Conservation (phyloP, 164 flowering plant genomes). For the Chloranthus sessilifolius region DNA sequence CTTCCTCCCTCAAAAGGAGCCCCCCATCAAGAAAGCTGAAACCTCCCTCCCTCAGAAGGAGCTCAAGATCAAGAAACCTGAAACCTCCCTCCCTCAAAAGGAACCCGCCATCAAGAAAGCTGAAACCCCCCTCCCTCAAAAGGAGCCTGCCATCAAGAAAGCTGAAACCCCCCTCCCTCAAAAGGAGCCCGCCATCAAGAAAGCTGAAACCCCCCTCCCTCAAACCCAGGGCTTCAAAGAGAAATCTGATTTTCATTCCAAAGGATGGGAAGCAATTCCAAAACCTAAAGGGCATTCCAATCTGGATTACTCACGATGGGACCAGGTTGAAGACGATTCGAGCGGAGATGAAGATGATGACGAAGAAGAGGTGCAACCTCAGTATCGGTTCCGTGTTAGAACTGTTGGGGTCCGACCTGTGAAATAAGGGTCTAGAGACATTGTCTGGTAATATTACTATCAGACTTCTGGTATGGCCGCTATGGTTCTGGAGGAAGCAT, state of each 20-base stretch:
- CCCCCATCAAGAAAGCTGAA: no score
- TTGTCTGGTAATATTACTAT: no score
- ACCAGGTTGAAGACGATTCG: conserved; percentile 73
- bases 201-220: conserved; percentile 13
- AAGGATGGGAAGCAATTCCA: conserved; percentile 79
- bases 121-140: no score
- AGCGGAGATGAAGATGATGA: conserved; percentile 64
- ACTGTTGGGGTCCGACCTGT: conserved; percentile 70
- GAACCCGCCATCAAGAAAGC: no score
- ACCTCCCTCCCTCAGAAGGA: no score
- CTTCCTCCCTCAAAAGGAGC: no score
- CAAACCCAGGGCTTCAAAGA: conserved; percentile 19
- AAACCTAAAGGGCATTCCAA: conserved; percentile 86
- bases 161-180: no score
- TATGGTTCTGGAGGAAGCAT: no score
- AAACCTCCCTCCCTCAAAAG: no score
- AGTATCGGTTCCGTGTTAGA: conserved; percentile 79
- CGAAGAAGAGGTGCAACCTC: conserved; percentile 66
- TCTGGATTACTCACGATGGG: conserved; percentile 93
- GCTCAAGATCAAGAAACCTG: no score
- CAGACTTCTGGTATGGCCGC: no score
- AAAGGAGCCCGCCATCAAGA: conserved; percentile 8
- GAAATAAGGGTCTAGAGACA: conserved; percentile 45
- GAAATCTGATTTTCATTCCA: conserved; percentile 25
- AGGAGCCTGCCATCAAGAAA: no score